phyloP scores from a whole-genome alignment of 352 stramenopile species.

The Phytophthora brassicae region DNA sequence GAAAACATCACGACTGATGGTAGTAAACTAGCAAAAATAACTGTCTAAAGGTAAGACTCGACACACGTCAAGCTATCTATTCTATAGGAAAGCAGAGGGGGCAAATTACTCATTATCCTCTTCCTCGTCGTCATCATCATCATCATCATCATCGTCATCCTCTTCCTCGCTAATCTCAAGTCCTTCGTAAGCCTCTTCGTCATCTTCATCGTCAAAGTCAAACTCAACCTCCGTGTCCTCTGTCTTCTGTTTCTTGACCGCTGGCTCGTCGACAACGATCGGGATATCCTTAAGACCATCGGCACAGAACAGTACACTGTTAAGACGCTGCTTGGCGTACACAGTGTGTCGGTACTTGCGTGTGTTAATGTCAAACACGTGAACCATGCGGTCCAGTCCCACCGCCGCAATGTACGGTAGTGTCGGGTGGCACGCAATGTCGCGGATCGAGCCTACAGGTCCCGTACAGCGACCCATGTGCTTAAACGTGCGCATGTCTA shows the following conservation, averaged over 20 bases:
- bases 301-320: conserved; percentile 88
- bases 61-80: conserved; percentile 14
- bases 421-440: conserved; percentile 89
- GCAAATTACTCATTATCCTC: conserved; percentile 17
- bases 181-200: conserved; percentile 85
- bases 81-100: conserved; percentile 19
- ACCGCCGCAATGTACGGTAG: conserved; percentile 90
- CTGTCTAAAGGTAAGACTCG: background rate
- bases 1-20: background rate
- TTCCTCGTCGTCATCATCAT: conserved; percentile 44
- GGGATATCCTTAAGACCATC: conserved; percentile 75
- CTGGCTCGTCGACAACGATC: conserved; percentile 30
- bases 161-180: conserved; percentile 75
- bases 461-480: conserved; percentile 87
- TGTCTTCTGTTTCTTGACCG: conserved; percentile 54
- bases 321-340: conserved; percentile 90
- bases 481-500: conserved; percentile 90
- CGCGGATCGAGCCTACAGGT: conserved; percentile 88
- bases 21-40: background rate
- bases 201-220: conserved; percentile 49
- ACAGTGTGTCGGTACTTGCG: conserved; percentile 72
- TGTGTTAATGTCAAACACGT: conserved; percentile 90
- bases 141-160: conserved; percentile 51
- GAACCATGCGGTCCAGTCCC: conserved; percentile 93
- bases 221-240: conserved; percentile 43